Evolutionary conservation across 2,329 filamentous ascomycete species (phyloP), one percentile per base, ranked within the genome.

Genomic region (Podosphaera aphanis): DNA sequence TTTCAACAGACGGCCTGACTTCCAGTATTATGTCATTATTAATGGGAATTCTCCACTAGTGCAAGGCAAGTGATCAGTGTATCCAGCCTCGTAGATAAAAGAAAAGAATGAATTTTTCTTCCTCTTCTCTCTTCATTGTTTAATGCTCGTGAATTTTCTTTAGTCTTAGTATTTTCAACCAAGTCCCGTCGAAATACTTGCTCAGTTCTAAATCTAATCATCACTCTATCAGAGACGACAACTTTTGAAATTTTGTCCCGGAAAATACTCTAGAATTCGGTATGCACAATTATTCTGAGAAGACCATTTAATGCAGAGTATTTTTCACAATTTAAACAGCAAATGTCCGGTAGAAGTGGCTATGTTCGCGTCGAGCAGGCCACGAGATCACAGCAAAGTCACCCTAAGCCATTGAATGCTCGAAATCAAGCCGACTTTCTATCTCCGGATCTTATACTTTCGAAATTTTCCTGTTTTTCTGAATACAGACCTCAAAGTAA

Each of bases 351-450:
- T 49, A 63, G 71, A 46, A 73, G 70, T 58, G 71, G 70, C 27
- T 65, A 70, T 52, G 70, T 71, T 55, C 68, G 71, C 54, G 73
- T 73, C 57, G 73, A 71, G 61, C 71, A 69, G 51, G 69, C 66
- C 0, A 16, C 16, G 16, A 42, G 23, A 27, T 42, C 40, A 27
- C 21, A 27, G 40, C n/a, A 20, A 16, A 66, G 73, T 47, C 61
- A 64, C 42, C 53, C 52, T 45, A 46, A 52, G 40, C 46, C 39
- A 37, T 23, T 18, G 5, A 13, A 38, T 23, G 29, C 25, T 3
- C n/a, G 6, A 37, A 18, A 16, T 7, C 33, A 25, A 18, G 35
- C 11, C 8, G 19, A 38, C 18, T 20, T n/a, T n/a, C 18, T n/a
- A 31, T 2, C 18, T 20, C n/a, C 40, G 18, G 25, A 44, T 15